Percentiles rank a stretch among this genome's conserved stretches.
Conservation (phyloP, 2,329 filamentous ascomycete genomes). For the Botrytis paeoniae region DNA sequence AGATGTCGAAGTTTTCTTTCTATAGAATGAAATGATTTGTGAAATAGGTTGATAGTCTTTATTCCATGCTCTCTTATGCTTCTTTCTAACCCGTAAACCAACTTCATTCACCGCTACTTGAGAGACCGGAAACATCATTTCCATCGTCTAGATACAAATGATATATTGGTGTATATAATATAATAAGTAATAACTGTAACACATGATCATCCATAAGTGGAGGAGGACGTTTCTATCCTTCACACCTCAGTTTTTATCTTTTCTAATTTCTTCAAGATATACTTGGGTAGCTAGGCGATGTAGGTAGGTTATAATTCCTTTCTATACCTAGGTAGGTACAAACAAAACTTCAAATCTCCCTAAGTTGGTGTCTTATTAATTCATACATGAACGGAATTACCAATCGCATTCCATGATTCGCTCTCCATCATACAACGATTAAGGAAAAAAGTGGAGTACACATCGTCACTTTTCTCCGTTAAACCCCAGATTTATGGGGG, state of each 20-base stretch:
- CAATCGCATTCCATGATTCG: not conserved
- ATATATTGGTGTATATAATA: not conserved
- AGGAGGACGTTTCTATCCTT: not conserved
- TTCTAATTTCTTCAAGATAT: not conserved
- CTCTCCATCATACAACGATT: not conserved
- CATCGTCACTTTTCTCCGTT: conserved; percentile 2
- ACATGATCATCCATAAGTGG: not conserved
- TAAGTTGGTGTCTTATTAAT: not conserved
- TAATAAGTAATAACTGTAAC: not conserved
- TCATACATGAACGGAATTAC: not conserved
- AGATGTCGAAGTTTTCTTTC: not conserved
- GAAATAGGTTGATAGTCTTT: not conserved
- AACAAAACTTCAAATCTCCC: not conserved
- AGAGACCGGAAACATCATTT: not conserved
- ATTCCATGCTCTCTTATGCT: not conserved
- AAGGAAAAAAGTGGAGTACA: not conserved
- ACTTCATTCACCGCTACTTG: not conserved
- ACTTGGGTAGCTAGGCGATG: not conserved
- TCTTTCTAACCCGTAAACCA: not conserved
- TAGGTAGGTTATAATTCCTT: too few species aligned
- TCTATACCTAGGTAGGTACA: too few species aligned
- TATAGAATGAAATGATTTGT: not conserved
- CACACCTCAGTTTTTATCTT: too few species aligned
- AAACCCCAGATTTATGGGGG: conserved; percentile 6
- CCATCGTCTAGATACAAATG: not conserved